Percentiles rank a stretch among this genome's conserved stretches.
Evolutionary conservation across 805 yeast species (phyloP).

Genomic region (Teunomyces atbi): DNA sequence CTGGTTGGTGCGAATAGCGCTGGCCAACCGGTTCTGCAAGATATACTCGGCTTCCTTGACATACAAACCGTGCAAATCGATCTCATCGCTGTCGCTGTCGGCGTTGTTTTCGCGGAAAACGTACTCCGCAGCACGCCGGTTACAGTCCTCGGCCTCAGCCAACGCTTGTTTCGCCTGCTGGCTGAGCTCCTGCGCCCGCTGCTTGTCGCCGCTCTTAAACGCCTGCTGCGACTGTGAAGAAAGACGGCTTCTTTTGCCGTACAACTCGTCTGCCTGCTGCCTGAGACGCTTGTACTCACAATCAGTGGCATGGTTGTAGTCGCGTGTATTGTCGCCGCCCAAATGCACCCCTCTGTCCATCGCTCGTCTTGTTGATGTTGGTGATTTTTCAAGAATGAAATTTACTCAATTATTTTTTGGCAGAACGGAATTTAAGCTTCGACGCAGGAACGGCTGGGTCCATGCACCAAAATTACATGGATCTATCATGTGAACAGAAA

Average conservation of each 20-base stretch:
- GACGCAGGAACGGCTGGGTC: not conserved
- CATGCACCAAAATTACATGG: not conserved
- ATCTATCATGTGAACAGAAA: too few species aligned
- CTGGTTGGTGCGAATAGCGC: slow-evolving; percentile 59
- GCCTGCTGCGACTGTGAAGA: slow-evolving; percentile 75
- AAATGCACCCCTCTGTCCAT: slow-evolving; percentile 28
- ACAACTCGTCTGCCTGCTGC: slow-evolving; percentile 65
- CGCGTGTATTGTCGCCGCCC: slow-evolving; percentile 36
- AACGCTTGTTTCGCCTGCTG: slow-evolving; percentile 62
- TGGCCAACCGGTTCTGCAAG: slow-evolving; percentile 69
- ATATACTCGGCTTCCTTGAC: slow-evolving; percentile 85
- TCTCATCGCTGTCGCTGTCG: slow-evolving; percentile 82
- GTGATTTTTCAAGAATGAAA: not conserved
- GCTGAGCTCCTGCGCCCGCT: slow-evolving; percentile 69
- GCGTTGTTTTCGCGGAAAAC: slow-evolving; percentile 86
- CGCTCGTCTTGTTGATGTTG: not conserved
- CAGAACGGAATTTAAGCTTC: not conserved
- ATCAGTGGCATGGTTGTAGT: slow-evolving; percentile 75
- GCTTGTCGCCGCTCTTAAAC: slow-evolving; percentile 69
- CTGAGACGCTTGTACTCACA: slow-evolving; percentile 62
- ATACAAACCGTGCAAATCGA: slow-evolving; percentile 88
- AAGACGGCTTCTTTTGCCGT: slow-evolving; percentile 51
- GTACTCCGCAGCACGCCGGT: slow-evolving; percentile 82
- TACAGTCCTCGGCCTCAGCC: slow-evolving; percentile 62
- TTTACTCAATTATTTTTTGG: not conserved